Conservation (phyloP, 2,329 filamentous ascomycete species). For the Kalmusia sp. region DNA sequence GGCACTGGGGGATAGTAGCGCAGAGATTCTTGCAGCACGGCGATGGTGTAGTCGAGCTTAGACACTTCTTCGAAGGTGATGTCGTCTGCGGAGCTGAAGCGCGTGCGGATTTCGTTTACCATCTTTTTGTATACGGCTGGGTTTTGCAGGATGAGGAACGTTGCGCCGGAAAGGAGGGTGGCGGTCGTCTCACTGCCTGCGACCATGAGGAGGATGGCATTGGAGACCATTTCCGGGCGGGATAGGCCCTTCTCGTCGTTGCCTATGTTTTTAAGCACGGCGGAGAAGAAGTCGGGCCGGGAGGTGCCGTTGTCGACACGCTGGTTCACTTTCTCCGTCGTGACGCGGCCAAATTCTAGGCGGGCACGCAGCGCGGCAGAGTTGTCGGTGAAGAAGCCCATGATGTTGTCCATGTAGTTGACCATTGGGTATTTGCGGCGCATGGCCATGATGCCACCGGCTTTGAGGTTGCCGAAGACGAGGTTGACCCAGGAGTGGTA, state of each 20-base stretch:
- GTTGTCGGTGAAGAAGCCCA: conserved; percentile 19
- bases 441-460: conserved; percentile 17
- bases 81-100: conserved; percentile 21
- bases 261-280: conserved; percentile 32
- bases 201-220: conserved; percentile 42
- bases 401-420: conserved; percentile 20
- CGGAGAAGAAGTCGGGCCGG: conserved; percentile 35
- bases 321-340: conserved; percentile 21
- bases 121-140: conserved; percentile 24
- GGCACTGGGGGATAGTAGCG: conserved; percentile 38
- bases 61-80: conserved; percentile 37
- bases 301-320: conserved; percentile 24
- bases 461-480: conserved; percentile 20
- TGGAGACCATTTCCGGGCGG: conserved; percentile 44
- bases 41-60: conserved; percentile 36
- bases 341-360: conserved; percentile 22
- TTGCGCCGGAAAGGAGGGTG: conserved; percentile 50
- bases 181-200: conserved; percentile 58
- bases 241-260: conserved; percentile 22
- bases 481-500: conserved; percentile 40
- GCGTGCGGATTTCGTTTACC: conserved; percentile 28
- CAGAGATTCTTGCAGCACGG: conserved; percentile 33
- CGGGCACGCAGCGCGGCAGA: conserved; percentile 13
- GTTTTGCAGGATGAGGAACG: conserved; percentile 49
- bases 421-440: conserved; percentile 27